phyloP scores from a whole-genome alignment of 371 early-diverging fungal genomes.

The Mortierella sp. region DNA sequence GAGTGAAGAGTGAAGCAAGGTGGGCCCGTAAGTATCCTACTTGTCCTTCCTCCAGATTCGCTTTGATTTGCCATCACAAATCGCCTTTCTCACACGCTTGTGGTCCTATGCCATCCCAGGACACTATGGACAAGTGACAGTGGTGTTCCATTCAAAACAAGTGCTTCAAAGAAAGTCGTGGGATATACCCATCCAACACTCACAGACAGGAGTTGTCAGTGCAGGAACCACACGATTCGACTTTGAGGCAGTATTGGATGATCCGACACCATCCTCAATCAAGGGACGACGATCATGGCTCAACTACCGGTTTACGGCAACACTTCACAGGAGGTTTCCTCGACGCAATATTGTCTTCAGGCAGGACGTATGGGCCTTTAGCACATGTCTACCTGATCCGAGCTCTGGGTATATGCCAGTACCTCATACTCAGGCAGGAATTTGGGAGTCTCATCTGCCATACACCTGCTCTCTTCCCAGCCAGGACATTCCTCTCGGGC shows the following conservation, averaged over 20 bases:
- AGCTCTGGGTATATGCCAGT: constrained; percentile 10
- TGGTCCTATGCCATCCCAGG: constrained; percentile 1
- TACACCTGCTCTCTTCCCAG: constrained; percentile 26
- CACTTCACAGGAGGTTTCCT: constrained; percentile 22
- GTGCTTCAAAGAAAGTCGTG: constrained; percentile 21
- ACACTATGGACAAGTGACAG: constrained; percentile 8
- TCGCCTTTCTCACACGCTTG: no score
- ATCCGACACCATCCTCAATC: constrained; percentile 31
- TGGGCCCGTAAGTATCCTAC: constrained; percentile 30
- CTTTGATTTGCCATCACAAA: no score
- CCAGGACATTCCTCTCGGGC: constrained; percentile 25
- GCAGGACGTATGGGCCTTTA: constrained; percentile 41
- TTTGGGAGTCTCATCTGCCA: constrained; percentile 37
- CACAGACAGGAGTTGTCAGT: constrained; percentile 17
- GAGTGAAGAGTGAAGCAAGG: constrained; percentile 32
- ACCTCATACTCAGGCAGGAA: constrained; percentile 14
- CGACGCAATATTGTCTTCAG: constrained; percentile 23
- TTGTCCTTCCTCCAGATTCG: neutral
- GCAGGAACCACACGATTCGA: constrained; percentile 28
- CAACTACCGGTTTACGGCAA: constrained; percentile 30
- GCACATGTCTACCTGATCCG: constrained; percentile 26
- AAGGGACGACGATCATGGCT: constrained; percentile 31
- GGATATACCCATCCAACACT: constrained; percentile 14
- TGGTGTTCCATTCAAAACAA: constrained; percentile 25
- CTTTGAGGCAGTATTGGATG: constrained; percentile 22